These are phyloP conservation scores for Xylaria grammica DNA, from an alignment of 495 filamentous ascomycete species.

Conservation along the genomic window DNA sequence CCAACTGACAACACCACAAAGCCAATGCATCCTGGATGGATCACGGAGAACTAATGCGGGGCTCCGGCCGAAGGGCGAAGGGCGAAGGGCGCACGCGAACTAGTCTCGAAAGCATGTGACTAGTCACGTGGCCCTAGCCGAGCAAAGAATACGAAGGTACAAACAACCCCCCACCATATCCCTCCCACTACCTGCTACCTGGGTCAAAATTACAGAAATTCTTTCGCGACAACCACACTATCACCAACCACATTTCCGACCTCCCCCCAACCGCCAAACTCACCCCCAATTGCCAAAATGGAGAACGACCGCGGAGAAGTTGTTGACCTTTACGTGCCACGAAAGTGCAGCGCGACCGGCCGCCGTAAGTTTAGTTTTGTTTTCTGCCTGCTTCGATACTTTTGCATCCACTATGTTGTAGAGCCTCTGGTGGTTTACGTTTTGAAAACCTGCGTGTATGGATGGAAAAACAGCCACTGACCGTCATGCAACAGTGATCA, in stretches of 20 bases:
- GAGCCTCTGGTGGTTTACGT: too few species aligned
- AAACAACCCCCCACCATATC: slow-evolving; percentile 17
- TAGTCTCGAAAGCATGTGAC: slow-evolving; percentile 31
- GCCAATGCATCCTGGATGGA: too few species aligned
- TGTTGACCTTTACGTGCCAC: slow-evolving; percentile 89
- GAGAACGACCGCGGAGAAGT: slow-evolving; percentile 98
- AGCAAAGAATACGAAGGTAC: slow-evolving; percentile 26
- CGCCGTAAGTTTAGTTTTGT: slow-evolving; percentile 46
- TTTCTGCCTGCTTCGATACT: background rate
- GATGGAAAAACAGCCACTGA: background rate
- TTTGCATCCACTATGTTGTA: background rate
- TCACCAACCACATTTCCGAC: slow-evolving; percentile 19
- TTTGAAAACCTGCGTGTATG: too few species aligned
- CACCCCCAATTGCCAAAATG: slow-evolving; percentile 56
- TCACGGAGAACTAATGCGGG: background rate
- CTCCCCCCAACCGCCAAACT: slow-evolving; percentile 8
- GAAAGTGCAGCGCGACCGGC: slow-evolving; percentile 95
- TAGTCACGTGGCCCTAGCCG: slow-evolving; percentile 18
- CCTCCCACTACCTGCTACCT: slow-evolving; percentile 16
- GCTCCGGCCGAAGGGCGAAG: background rate
- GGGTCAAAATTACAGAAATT: slow-evolving; percentile 27
- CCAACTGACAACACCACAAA: too few species aligned
- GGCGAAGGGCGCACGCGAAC: slow-evolving; percentile 19
- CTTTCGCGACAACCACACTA: slow-evolving; percentile 24
- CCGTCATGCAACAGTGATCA: slow-evolving; percentile 70